Evolutionary conservation across 1,284 basidiomycete species (phyloP).

Genomic region (Moesziomyces parantarcticus): DNA sequence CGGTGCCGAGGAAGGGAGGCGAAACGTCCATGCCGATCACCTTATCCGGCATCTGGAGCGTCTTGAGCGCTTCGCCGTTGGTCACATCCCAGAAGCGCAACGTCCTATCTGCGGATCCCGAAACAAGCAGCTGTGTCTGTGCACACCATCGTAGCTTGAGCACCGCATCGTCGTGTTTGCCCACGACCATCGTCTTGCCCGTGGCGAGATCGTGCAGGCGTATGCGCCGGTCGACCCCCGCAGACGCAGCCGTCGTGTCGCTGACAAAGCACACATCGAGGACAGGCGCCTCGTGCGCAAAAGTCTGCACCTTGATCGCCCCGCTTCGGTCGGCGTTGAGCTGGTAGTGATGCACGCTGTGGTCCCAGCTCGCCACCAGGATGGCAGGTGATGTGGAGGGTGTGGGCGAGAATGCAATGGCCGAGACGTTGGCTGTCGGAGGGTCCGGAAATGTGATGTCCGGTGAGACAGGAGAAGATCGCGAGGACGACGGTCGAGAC

Average conservation of each 20-base stretch:
- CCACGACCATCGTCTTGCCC: slow-evolving; percentile 54
- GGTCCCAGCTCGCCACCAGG: slow-evolving; percentile 63
- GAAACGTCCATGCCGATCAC: slow-evolving; percentile 63
- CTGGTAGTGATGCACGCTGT: slow-evolving; percentile 55
- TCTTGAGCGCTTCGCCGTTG: slow-evolving; percentile 17
- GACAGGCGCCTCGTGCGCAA: slow-evolving; percentile 61
- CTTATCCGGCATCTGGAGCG: slow-evolving; percentile 55
- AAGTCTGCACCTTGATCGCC: slow-evolving; percentile 43
- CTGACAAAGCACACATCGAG: slow-evolving; percentile 64
- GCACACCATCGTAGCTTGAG: slow-evolving; percentile 54
- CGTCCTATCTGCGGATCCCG: slow-evolving; percentile 50
- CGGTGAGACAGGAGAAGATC: slow-evolving; percentile 9
- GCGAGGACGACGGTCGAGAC: slow-evolving; percentile 30
- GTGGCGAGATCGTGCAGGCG: slow-evolving; percentile 55
- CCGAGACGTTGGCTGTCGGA: slow-evolving; percentile 46
- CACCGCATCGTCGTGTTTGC: slow-evolving; percentile 60
- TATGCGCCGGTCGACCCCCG: slow-evolving; percentile 57
- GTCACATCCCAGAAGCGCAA: slow-evolving; percentile 55
- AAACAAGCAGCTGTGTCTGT: slow-evolving; percentile 39
- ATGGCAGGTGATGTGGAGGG: slow-evolving; percentile 19
- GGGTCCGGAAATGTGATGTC: slow-evolving; percentile 30
- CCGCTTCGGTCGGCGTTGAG: slow-evolving; percentile 14
- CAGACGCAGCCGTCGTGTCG: slow-evolving; percentile 54
- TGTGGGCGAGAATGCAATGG: slow-evolving; percentile 44
- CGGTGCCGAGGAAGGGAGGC: slow-evolving; percentile 15